Base-by-base conservation (phyloP, 139 green algal genomes). In the Coccomyxa sp. region DNA sequence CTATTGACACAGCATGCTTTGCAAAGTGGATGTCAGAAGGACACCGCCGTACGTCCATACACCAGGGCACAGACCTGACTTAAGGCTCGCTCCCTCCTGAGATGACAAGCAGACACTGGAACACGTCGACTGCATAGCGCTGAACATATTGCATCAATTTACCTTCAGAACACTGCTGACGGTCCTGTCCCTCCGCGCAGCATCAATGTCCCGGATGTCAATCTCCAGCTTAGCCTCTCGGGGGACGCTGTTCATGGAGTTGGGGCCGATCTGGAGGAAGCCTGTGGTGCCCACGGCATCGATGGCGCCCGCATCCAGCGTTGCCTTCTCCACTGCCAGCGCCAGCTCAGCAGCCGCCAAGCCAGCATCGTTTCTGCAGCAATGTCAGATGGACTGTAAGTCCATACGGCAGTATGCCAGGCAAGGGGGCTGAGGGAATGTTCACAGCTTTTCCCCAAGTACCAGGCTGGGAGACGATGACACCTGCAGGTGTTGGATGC, bases 231-330 rank as follows among this genome's bases (percentile, higher is more conserved):
- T 39, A 33, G 79, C 93, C 24, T 92, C 89, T 8, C 92, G 78
- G 0, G 94, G 94, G 50, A 98, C 92, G 7, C 86, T 93, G 87
- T 98, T 99, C 70, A 98, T 87, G 2, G 95, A 93, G n/a, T 92
- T 92, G 1, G 95, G 95, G 27, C 74, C 73, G 24, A 98, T 80
- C 54, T 92, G 76, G 82, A 94, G 92, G n/a, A 82, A 81, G 14
- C 88, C 91, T 6, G 86, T 91, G 3, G 95, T 99, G 10, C 79
- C 95, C 22, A 99, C 95, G 9, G 91, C 96, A 81, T 98, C 95
- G 7, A 74, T 70, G 0, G 87, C 73, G 0, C 86, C 88, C 85
- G 84, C 8, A 22, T 71, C 58, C 35, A 87, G 44, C 0, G 55
- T 84, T 0, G 78, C 39, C 36, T 68, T 38, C 39, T 91, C 92